phyloP scores from a whole-genome alignment of 1,139 yeast genomes.

The Diutina siamensis region DNA sequence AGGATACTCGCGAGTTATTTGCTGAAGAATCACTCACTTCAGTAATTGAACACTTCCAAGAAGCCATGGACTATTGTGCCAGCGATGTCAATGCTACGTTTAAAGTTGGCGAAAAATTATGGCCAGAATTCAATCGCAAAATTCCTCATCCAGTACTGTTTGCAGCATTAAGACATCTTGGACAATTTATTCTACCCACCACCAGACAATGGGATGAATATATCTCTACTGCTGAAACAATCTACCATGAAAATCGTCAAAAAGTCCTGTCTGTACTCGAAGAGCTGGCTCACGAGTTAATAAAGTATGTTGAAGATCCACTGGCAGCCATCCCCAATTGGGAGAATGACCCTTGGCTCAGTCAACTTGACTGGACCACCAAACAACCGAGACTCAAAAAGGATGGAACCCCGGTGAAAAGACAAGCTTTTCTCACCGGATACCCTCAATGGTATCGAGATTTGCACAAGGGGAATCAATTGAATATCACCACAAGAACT shows the following conservation, averaged over 20 bases:
- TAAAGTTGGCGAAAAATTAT: constrained; percentile 52
- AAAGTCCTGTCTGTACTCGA: constrained; percentile 50
- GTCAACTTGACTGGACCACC: constrained; percentile 80
- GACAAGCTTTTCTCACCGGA: constrained; percentile 73
- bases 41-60: constrained; percentile 46
- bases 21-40: constrained; percentile 40
- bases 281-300: constrained; percentile 49
- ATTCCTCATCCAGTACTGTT: constrained; percentile 94
- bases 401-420: constrained; percentile 64
- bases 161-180: constrained; percentile 72
- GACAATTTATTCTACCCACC: constrained; percentile 74
- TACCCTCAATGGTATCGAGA: constrained; percentile 91
- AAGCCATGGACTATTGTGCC: constrained; percentile 72
- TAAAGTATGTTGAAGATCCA: constrained; percentile 21
- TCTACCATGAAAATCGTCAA: constrained; percentile 47
- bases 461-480: constrained; percentile 33
- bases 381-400: constrained; percentile 53
- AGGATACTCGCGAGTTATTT: constrained; percentile 56
- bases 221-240: constrained; percentile 52
- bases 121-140: constrained; percentile 53
- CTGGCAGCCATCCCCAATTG: constrained; percentile 16
- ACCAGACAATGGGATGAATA: constrained; percentile 65
- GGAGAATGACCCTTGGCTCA: constrained; percentile 72
- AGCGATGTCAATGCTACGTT: constrained; percentile 71
- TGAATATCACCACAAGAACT: constrained; percentile 60